Percentiles rank a stretch among this genome's conserved stretches.
phyloP scores from a whole-genome alignment of 202 grass and related monocot species.

The Alloteropsis angusta region DNA sequence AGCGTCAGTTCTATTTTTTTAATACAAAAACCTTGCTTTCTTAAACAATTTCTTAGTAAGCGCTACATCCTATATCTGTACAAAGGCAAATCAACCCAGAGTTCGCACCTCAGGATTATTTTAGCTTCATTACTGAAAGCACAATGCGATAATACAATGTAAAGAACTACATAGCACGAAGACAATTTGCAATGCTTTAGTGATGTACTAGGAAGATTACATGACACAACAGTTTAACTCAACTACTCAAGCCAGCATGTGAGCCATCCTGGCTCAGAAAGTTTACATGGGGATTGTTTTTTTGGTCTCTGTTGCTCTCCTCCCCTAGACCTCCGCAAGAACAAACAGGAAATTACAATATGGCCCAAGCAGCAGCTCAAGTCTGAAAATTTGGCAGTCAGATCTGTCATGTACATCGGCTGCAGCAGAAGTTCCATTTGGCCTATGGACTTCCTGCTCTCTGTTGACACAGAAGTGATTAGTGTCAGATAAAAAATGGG shows the following conservation, averaged over 20 bases:
- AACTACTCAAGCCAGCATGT: background rate
- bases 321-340: background rate
- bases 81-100: background rate
- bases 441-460: background rate
- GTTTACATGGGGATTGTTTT: background rate
- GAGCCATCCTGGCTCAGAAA: background rate
- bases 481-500: background rate
- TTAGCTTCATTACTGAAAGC: background rate
- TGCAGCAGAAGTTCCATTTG: background rate
- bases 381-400: constrained; percentile 10
- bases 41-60: background rate
- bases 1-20: background rate
- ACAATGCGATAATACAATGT: too few species aligned
- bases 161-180: background rate
- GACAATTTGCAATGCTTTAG: background rate
- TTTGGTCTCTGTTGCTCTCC: background rate
- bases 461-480: constrained; percentile 1
- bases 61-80: too few species aligned
- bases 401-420: background rate
- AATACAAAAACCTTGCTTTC: background rate
- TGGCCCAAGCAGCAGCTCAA: background rate
- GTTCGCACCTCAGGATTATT: background rate
- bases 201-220: background rate
- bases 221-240: background rate
- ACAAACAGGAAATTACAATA: background rate